These are phyloP conservation scores for Coffea humblotiana DNA, from an alignment of 305 asterid genomes.

Conservation along the genomic window DNA sequence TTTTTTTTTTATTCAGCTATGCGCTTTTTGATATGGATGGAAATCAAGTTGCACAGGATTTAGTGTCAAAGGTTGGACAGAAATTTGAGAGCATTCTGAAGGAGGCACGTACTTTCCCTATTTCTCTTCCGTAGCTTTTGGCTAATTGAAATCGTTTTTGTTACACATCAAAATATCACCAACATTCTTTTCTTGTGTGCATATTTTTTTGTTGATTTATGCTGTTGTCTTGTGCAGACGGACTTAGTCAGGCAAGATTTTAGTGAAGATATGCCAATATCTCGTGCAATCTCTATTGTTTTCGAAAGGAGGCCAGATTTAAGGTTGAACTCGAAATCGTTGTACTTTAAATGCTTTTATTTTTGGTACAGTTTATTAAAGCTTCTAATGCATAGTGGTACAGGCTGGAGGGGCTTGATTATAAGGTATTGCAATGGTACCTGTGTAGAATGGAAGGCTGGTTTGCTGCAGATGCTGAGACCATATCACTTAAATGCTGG, in stretches of 20 bases:
- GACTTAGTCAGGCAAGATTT: constrained; percentile 61
- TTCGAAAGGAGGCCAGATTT: constrained; percentile 79
- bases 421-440: constrained; percentile 95
- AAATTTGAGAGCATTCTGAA: constrained; percentile 76
- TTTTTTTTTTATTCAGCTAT: constrained; percentile 44
- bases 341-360: not conserved
- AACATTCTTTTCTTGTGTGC: not conserved
- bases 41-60: constrained; percentile 79
- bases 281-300: constrained; percentile 67
- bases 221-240: constrained; percentile 46
- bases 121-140: not conserved
- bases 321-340: constrained; percentile 37
- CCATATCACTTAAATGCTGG: constrained; percentile 93
- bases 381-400: constrained; percentile 13
- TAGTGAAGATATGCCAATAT: constrained; percentile 72
- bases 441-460: constrained; percentile 99
- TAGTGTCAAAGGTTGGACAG: constrained; percentile 74
- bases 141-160: not conserved
- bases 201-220: constrained; percentile 13
- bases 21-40: constrained; percentile 88
- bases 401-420: constrained; percentile 80
- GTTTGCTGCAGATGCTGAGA: constrained; percentile 99
- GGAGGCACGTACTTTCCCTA: constrained; percentile 46
- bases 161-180: not conserved
- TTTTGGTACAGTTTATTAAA: not conserved